phyloP scores from a whole-genome alignment of 768 basidiomycete genomes.

The Gymnopilus dilepis region DNA sequence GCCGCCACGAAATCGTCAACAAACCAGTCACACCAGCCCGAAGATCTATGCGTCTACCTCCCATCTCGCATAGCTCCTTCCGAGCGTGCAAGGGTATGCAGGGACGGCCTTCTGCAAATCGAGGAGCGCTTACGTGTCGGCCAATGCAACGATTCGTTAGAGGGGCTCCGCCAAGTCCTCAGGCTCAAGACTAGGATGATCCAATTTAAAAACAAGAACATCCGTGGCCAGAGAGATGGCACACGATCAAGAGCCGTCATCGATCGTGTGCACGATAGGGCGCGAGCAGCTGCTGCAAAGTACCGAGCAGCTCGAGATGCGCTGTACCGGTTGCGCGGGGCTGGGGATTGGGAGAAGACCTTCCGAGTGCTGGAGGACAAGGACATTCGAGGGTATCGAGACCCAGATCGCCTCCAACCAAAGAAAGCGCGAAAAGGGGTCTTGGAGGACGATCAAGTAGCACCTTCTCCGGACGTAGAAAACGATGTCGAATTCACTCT shows the following conservation, averaged over 20 bases:
- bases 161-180: background rate
- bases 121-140: conserved; percentile 11
- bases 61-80: conserved; percentile 8
- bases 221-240: conserved; percentile 12
- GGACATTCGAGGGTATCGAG: conserved; percentile 13
- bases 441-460: conserved; percentile 10
- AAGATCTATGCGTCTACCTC: no score
- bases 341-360: conserved; percentile 10
- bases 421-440: background rate
- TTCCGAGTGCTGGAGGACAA: conserved; percentile 9
- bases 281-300: conserved; percentile 9
- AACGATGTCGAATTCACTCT: background rate
- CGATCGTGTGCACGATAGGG: conserved; percentile 15
- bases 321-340: background rate
- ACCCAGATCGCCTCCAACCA: conserved; percentile 4
- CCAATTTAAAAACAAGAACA: conserved; percentile 15
- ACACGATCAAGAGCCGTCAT: conserved; percentile 12
- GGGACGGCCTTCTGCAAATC: conserved; percentile 1
- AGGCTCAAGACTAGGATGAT: conserved; percentile 6
- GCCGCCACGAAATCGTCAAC: background rate
- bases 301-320: conserved; percentile 17
- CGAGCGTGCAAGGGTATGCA: background rate
- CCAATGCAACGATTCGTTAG: conserved; percentile 16
- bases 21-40: conserved; percentile 4
- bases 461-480: background rate